These are phyloP conservation scores for Populus deltoides DNA, from an alignment of 345 rosid species.

Conservation along the genomic window DNA sequence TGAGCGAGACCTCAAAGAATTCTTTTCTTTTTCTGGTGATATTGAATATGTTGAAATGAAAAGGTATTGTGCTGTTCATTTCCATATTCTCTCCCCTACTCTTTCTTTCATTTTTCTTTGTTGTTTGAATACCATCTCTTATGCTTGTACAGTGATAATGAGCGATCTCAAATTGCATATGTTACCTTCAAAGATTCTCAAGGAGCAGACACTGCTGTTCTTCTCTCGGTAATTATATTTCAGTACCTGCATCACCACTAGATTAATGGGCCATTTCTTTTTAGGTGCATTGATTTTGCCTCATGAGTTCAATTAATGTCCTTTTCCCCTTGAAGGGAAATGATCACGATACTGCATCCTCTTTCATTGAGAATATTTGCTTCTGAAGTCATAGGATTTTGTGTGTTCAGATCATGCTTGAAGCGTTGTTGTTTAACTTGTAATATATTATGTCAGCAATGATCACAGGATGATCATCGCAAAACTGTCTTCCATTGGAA, in stretches of 20 bases:
- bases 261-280: neutral
- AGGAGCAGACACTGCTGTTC: slow-evolving; percentile 90
- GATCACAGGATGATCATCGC: neutral
- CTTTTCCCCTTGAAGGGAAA: neutral
- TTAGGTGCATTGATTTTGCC: neutral
- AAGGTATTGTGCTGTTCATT: slow-evolving; percentile 36
- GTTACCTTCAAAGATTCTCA: slow-evolving; percentile 85
- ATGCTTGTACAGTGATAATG: slow-evolving; percentile 54
- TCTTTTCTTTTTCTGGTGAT: slow-evolving; percentile 91
- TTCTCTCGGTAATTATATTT: slow-evolving; percentile 63
- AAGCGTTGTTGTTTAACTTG: too few species aligned
- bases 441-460: neutral
- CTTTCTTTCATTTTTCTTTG: neutral
- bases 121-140: slow-evolving; percentile 8
- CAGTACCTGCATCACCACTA: neutral
- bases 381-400: neutral
- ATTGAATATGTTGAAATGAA: slow-evolving; percentile 63
- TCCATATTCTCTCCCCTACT: neutral
- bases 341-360: neutral
- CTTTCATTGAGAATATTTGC: neutral
- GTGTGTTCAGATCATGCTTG: neutral
- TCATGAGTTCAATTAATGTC: neutral
- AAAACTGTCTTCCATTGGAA: neutral
- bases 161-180: slow-evolving; percentile 59
- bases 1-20: slow-evolving; percentile 78